phyloP scores from a whole-genome alignment of 2,329 filamentous ascomycete species.

The Talaromyces sp. region DNA sequence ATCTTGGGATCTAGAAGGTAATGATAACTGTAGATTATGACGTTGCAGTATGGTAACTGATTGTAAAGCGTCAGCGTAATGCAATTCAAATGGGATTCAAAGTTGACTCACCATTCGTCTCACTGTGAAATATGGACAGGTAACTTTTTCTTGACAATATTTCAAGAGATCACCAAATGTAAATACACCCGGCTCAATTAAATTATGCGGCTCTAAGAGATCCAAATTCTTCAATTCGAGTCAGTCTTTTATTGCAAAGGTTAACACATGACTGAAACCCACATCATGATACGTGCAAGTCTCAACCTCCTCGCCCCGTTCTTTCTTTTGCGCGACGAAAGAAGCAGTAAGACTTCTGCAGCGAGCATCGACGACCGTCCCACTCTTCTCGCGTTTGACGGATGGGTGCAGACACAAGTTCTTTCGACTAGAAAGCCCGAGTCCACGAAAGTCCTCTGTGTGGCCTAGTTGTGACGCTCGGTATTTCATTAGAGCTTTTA shows the following conservation, averaged over 20 bases:
- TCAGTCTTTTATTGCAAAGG: slow-evolving; percentile 22
- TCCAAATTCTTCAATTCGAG: slow-evolving; percentile 69
- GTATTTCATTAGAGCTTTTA: slow-evolving; percentile 94
- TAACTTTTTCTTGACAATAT: slow-evolving; percentile 78
- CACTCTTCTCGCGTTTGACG: slow-evolving; percentile 94
- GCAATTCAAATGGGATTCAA: neutral
- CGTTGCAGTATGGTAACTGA: slow-evolving; percentile 97
- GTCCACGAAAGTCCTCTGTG: slow-evolving; percentile 86
- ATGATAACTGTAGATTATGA: slow-evolving; percentile 99
- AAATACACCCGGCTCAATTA: slow-evolving; percentile 93
- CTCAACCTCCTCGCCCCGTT: slow-evolving; percentile 89
- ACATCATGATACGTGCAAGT: slow-evolving; percentile 94
- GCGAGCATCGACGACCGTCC: slow-evolving; percentile 86
- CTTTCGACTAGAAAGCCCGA: slow-evolving; percentile 93
- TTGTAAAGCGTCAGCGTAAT: slow-evolving; percentile 19
- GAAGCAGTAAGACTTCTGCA: slow-evolving; percentile 94
- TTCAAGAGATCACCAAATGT: slow-evolving; percentile 83
- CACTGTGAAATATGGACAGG: slow-evolving; percentile 95
- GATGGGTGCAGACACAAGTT: slow-evolving; percentile 95
- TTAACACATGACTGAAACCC: slow-evolving; percentile 25
- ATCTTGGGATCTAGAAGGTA: slow-evolving; percentile 98
- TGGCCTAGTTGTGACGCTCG: slow-evolving; percentile 82
- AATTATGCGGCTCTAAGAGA: slow-evolving; percentile 86
- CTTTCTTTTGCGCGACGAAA: slow-evolving; percentile 97
- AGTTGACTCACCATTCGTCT: slow-evolving; percentile 70